A percentile compares a stretch with the other conserved stretches of the same genome.
These are phyloP conservation scores for Didymella lethalis DNA, from an alignment of 2,329 filamentous ascomycete species.

Conservation along the genomic window DNA sequence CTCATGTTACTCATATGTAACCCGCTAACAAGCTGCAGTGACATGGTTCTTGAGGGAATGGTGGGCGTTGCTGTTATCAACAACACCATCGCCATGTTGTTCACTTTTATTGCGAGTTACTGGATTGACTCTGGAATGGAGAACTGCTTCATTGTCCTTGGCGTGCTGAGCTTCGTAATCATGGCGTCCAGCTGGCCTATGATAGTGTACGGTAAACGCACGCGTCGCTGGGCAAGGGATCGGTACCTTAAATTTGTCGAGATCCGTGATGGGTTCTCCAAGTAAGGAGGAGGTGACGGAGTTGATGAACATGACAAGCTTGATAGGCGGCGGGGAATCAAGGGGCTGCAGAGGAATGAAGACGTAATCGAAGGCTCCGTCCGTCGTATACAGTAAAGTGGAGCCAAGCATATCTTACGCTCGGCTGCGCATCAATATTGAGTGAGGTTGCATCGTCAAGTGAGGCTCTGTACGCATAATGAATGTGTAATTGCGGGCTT, in stretches of 20 bases:
- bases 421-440: neutral
- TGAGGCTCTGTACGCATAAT: neutral
- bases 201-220: slow-evolving; percentile 28
- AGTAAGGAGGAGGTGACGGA: slow-evolving; percentile 5
- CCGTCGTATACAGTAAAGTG: neutral
- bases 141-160: slow-evolving; percentile 31
- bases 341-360: neutral
- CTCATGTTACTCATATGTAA: neutral
- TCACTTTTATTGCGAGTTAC: slow-evolving; percentile 30
- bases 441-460: neutral
- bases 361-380: neutral
- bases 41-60: slow-evolving; percentile 34
- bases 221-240: slow-evolving; percentile 26
- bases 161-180: slow-evolving; percentile 29
- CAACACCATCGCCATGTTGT: slow-evolving; percentile 30
- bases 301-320: neutral
- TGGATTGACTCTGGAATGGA: slow-evolving; percentile 32
- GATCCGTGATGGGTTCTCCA: slow-evolving; percentile 30
- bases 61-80: slow-evolving; percentile 33
- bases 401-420: neutral
- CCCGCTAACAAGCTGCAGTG: slow-evolving; percentile 14
- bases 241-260: slow-evolving; percentile 30
- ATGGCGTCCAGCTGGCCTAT: slow-evolving; percentile 30
- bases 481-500: neutral
- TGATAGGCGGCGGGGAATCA: neutral